phyloP scores from a whole-genome alignment of 768 basidiomycete species.

The Suillus subluteus region DNA sequence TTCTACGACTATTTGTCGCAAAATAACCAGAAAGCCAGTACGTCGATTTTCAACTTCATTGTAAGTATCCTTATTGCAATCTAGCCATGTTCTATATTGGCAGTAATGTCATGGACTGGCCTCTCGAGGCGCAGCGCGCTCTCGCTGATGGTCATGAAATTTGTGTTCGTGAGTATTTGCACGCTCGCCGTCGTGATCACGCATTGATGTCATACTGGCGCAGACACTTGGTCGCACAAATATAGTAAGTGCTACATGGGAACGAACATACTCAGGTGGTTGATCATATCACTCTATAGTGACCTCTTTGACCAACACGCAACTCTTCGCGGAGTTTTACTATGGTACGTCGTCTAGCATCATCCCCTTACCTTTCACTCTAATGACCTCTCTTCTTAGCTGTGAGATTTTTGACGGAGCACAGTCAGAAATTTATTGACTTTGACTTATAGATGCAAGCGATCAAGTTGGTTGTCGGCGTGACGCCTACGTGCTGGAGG shows the following conservation, averaged over 20 bases:
- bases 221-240: constrained; percentile 39
- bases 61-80: constrained; percentile 2
- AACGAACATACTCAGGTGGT: background rate
- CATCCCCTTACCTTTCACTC: background rate
- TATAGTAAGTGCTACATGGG: constrained; percentile 44
- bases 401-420: constrained; percentile 19
- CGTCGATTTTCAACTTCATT: constrained; percentile 25
- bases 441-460: constrained; percentile 43
- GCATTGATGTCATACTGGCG: background rate
- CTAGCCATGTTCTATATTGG: constrained; percentile 67
- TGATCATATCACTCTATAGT: constrained; percentile 34
- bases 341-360: constrained; percentile 51
- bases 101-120: constrained; percentile 59
- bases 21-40: constrained; percentile 64
- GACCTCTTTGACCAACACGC: constrained; percentile 61
- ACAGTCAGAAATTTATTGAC: background rate
- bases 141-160: constrained; percentile 62
- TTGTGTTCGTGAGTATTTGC: constrained; percentile 55
- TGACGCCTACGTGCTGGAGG: constrained; percentile 65
- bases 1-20: constrained; percentile 58
- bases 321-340: constrained; percentile 79
- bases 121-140: constrained; percentile 56
- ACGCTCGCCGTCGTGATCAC: background rate
- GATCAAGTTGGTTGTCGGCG: constrained; percentile 56
- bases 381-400: constrained; percentile 20